A percentile compares a stretch with the other conserved stretches of the same genome.
Evolutionary conservation across 768 basidiomycete species (phyloP).

Genomic region (Psilocybe cyanescens): DNA sequence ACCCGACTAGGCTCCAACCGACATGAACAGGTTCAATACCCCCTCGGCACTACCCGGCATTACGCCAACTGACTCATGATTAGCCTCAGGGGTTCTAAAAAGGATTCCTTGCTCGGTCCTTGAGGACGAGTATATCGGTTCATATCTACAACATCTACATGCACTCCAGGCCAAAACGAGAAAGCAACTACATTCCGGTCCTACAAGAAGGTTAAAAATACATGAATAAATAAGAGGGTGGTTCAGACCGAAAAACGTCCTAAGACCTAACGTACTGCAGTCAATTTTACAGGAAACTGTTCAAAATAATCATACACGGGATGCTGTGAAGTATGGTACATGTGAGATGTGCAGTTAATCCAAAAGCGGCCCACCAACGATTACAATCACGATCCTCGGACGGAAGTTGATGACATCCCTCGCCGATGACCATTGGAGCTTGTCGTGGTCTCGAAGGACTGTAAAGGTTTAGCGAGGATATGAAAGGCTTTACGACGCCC

Average conservation of each 20-base stretch:
- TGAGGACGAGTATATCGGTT: not conserved
- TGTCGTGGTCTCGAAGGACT: slow-evolving; percentile 37
- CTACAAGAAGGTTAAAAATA: slow-evolving; percentile 23
- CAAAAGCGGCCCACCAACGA: slow-evolving; percentile 11
- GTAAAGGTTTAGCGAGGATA: slow-evolving; percentile 61
- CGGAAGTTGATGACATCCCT: slow-evolving; percentile 54
- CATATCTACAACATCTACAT: slow-evolving; percentile 16
- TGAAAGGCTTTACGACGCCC: slow-evolving; percentile 72
- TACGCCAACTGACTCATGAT: not conserved
- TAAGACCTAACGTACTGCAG: slow-evolving; percentile 8
- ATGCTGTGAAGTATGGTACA: slow-evolving; percentile 30
- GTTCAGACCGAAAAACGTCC: slow-evolving; percentile 12
- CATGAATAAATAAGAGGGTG: slow-evolving; percentile 20
- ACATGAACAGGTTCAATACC: slow-evolving; percentile 14
- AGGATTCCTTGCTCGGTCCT: not conserved
- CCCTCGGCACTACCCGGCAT: slow-evolving; percentile 24
- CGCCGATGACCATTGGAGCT: slow-evolving; percentile 46
- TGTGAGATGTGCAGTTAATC: slow-evolving; percentile 13
- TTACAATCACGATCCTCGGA: slow-evolving; percentile 38
- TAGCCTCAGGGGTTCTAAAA: not conserved
- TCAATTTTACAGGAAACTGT: slow-evolving; percentile 26
- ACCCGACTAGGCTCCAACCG: slow-evolving; percentile 15
- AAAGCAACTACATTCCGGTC: slow-evolving; percentile 16
- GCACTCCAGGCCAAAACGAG: slow-evolving; percentile 7
- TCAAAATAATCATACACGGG: slow-evolving; percentile 28